Evolutionary conservation across 169 alveolate genomes (phyloP), one percentile per base, ranked within the genome.

Genomic region (Plasmodium vinckei): DNA sequence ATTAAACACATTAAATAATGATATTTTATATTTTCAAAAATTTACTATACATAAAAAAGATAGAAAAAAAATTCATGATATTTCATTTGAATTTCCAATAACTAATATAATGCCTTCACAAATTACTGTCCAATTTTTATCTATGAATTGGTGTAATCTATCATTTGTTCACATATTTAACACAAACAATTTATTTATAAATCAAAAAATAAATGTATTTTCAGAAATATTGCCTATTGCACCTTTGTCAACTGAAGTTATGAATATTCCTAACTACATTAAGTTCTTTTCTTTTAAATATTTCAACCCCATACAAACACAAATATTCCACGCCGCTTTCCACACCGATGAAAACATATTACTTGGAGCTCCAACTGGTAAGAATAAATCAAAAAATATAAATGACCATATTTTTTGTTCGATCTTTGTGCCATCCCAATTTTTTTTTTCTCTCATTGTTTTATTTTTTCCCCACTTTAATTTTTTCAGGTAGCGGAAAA

Each of bases 291-390:
- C 88, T 21, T 94, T 97, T 87, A 93, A 93, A 69, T 97, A 94
- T 88, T 97, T 98, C 91, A 98, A 98, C 86, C 99, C 99, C 2
- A 93, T 98, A 33, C 99, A 98, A 90, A 97, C 99, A 33, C 98
- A 98, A 88, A 96, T 98, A n/a, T 98, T 98, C 94, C 99, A 97
- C 88, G 90, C 98, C n/a, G 93, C 97, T 12, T 98, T 94, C 93
- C 96, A 97, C 92, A 96, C 99, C 7, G 99, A 98, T 87, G 98
- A 97, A 92, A 99, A 98, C 91, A 95, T 98, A 25, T 95, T 99
- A 51, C 95, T 98, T 19, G 99, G 99, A 15, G 99, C 99, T n/a
- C 99, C 99, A 0, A 99, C 99, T n/a, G 99, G 99, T 27, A 86
- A 95, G 42, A 33, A 33, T 6, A 33, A 33, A 33, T 33, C 6